These are phyloP conservation scores for Stipa capillata DNA, from an alignment of 176 grass and related monocot genomes.

Conservation along the genomic window DNA sequence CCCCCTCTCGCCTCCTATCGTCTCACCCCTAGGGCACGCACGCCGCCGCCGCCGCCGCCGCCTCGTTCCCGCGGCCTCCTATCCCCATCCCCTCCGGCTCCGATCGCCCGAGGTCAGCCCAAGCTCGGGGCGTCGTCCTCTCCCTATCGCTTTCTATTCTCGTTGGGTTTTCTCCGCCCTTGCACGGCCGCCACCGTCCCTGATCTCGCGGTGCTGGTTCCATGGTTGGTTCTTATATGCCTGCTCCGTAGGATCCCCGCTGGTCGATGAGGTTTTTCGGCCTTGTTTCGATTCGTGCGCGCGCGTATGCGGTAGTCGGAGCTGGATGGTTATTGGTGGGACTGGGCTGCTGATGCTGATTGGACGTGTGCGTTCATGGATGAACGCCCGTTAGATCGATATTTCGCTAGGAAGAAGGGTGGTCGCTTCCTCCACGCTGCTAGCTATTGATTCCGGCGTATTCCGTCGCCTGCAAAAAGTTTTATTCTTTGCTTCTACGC, in stretches of 20 bases:
- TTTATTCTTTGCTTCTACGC: neutral
- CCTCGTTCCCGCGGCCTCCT: neutral
- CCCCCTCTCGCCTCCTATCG: neutral
- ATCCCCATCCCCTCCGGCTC: neutral
- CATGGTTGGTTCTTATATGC: neutral
- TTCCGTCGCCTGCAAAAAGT: neutral
- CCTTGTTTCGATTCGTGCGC: neutral
- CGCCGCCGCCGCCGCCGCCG: neutral
- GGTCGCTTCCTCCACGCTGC: neutral
- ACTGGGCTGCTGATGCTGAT: neutral
- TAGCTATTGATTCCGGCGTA: neutral
- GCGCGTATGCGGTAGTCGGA: neutral
- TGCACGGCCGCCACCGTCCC: neutral
- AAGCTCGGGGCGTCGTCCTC: too few relatives aligned
- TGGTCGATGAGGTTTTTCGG: neutral
- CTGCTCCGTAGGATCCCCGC: neutral
- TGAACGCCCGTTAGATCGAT: neutral
- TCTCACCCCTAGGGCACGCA: conserved; percentile 30
- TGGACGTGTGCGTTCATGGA: too few relatives aligned
- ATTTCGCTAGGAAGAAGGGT: neutral
- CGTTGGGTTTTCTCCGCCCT: too few relatives aligned
- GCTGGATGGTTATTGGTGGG: neutral
- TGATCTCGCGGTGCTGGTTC: neutral
- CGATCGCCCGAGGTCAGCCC: conserved; percentile 13
- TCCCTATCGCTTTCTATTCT: neutral